Conservation (phyloP, 129 eudicot species). For the Saussurea involucrata region DNA sequence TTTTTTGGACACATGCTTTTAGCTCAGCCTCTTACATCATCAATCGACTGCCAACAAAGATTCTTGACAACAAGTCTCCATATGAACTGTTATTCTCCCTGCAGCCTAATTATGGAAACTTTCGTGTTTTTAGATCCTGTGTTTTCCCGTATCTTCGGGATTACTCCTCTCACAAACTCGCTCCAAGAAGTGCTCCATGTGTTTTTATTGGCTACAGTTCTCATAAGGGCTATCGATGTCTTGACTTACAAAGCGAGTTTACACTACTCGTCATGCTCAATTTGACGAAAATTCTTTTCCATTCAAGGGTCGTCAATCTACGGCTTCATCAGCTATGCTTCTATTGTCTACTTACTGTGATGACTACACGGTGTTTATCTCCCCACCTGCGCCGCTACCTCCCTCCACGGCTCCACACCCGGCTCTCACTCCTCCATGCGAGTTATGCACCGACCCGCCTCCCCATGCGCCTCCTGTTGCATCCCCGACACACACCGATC, state of each 20-base stretch:
- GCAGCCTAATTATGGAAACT: background rate
- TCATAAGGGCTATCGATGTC: constrained; percentile 6
- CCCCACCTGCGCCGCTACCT: background rate
- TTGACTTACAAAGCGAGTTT: background rate
- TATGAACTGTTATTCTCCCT: too few species aligned
- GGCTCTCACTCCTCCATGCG: background rate
- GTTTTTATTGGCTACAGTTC: constrained; percentile 4
- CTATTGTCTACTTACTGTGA: background rate
- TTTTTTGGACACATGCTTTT: background rate
- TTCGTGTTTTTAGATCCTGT: constrained; percentile 6
- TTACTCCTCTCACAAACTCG: background rate
- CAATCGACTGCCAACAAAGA: background rate
- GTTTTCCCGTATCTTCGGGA: constrained; percentile 16
- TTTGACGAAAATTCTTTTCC: background rate
- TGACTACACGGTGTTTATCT: background rate
- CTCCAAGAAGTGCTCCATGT: constrained; percentile 8
- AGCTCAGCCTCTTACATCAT: background rate
- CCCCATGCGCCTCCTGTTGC: background rate
- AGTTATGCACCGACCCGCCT: background rate
- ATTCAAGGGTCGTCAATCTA: background rate
- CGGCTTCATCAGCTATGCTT: background rate
- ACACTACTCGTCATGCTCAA: constrained; percentile 18
- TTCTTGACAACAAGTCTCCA: background rate
- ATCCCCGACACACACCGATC: background rate
- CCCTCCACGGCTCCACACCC: background rate